Evolutionary conservation across 352 stramenopile genomes (phyloP).

Genomic region (Phytopythium kandeliae): DNA sequence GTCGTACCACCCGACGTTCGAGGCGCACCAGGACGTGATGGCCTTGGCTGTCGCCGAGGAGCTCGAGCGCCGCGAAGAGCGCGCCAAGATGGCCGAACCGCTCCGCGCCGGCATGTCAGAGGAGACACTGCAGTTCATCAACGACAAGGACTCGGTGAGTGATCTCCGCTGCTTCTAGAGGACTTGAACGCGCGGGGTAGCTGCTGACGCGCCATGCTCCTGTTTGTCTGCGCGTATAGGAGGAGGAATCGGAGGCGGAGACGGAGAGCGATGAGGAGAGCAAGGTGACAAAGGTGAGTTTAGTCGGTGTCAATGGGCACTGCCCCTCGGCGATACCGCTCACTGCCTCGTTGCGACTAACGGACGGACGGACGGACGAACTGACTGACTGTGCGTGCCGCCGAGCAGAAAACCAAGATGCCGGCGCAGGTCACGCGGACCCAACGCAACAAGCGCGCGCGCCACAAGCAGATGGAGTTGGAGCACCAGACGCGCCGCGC

Average conservation of each 20-base stretch:
- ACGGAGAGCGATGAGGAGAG: slow-evolving; percentile 35
- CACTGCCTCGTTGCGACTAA: too few relatives aligned
- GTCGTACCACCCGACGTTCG: slow-evolving; percentile 84
- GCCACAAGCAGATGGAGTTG: slow-evolving; percentile 78
- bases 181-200: too few relatives aligned
- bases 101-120: slow-evolving; percentile 60
- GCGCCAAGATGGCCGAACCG: slow-evolving; percentile 35
- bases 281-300: slow-evolving; percentile 21
- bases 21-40: slow-evolving; percentile 75
- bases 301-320: too few relatives aligned
- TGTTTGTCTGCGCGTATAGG: not conserved
- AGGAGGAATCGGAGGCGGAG: slow-evolving; percentile 32
- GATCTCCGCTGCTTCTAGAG: too few relatives aligned
- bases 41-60: slow-evolving; percentile 65
- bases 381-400: not conserved
- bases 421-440: slow-evolving; percentile 58
- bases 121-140: slow-evolving; percentile 79
- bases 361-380: too few relatives aligned
- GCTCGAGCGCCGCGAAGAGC: slow-evolving; percentile 53
- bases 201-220: too few relatives aligned
- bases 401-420: slow-evolving; percentile 23
- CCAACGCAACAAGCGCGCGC: slow-evolving; percentile 72
- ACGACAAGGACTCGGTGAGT: slow-evolving; percentile 42
- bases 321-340: too few relatives aligned
- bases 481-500: slow-evolving; percentile 50